phyloP scores from a whole-genome alignment of 2,329 filamentous ascomycete species.

The Fusarium sp. region DNA sequence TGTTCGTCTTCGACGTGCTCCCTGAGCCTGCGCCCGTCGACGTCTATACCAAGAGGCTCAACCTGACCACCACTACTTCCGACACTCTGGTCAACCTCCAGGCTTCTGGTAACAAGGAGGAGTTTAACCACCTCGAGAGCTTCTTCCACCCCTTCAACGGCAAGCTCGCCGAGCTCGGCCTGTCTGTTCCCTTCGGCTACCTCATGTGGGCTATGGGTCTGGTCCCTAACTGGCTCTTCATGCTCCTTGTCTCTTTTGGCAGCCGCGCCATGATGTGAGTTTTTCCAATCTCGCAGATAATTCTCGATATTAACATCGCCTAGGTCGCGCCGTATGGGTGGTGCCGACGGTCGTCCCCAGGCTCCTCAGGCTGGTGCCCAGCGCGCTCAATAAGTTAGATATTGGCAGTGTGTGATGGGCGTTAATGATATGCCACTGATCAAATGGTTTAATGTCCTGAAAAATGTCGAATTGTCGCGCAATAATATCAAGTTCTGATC shows the following conservation, averaged over 20 bases:
- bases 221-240: constrained; percentile 82
- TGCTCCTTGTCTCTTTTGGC: constrained; percentile 81
- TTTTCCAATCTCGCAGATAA: constrained; percentile 2
- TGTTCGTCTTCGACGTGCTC: constrained; percentile 79
- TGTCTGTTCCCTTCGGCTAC: constrained; percentile 77
- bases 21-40: constrained; percentile 75
- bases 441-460: constrained; percentile 25
- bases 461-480: constrained; percentile 32
- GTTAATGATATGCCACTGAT: constrained; percentile 25
- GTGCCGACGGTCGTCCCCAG: constrained; percentile 29
- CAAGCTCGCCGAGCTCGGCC: constrained; percentile 71
- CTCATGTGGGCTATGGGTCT: constrained; percentile 76
- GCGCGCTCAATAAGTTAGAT: constrained; percentile 37
- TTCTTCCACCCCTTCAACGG: constrained; percentile 85
- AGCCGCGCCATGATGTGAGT: constrained; percentile 84
- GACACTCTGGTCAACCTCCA: constrained; percentile 74
- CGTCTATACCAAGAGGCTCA: constrained; percentile 76
- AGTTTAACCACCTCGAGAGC: constrained; percentile 68
- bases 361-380: constrained; percentile 15
- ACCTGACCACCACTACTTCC: constrained; percentile 77
- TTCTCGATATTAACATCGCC: constrained; percentile 42
- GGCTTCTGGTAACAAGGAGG: constrained; percentile 65
- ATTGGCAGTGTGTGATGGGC: constrained; percentile 3
- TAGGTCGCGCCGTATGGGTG: constrained; percentile 58
- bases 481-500: constrained; percentile 32